phyloP scores from a whole-genome alignment of 129 eudicot species.

The Flaveria robusta region DNA sequence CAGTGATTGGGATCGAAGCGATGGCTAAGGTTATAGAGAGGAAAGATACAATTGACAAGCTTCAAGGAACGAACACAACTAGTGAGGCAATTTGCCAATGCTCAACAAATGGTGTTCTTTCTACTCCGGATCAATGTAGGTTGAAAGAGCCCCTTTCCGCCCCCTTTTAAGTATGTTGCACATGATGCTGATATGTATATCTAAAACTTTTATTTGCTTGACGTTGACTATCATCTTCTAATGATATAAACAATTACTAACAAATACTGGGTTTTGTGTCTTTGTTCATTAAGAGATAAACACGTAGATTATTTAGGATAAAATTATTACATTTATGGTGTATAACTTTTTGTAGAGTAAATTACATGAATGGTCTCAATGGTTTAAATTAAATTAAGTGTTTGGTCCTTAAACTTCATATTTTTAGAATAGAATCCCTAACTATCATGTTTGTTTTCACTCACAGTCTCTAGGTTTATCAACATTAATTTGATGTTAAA shows the following conservation, averaged over 20 bases:
- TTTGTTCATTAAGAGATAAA: neutral
- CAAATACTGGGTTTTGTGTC: neutral
- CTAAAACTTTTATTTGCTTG: neutral
- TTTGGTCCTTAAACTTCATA: too few relatives aligned
- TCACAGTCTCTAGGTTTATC: too few relatives aligned
- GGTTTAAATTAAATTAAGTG: too few relatives aligned
- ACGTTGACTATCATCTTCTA: neutral
- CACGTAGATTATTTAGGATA: too few relatives aligned
- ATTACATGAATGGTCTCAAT: too few relatives aligned
- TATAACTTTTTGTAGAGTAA: neutral
- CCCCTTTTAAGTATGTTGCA: slow-evolving; percentile 46
- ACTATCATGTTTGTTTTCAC: too few relatives aligned
- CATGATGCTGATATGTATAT: neutral
- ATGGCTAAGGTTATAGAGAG: slow-evolving; percentile 31
- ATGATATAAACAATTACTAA: neutral
- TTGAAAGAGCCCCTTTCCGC: slow-evolving; percentile 66
- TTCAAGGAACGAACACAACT: slow-evolving; percentile 9
- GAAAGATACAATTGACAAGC: slow-evolving; percentile 25
- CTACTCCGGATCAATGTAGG: slow-evolving; percentile 48
- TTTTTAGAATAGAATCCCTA: too few relatives aligned
- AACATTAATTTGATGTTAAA: too few relatives aligned
- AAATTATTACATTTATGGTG: neutral
- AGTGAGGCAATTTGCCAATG: slow-evolving; percentile 47
- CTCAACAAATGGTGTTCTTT: slow-evolving; percentile 21
- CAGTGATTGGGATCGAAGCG: slow-evolving; percentile 32